These are phyloP conservation scores for Candida gorgasii DNA, from an alignment of 805 yeast species.

Conservation along the genomic window DNA sequence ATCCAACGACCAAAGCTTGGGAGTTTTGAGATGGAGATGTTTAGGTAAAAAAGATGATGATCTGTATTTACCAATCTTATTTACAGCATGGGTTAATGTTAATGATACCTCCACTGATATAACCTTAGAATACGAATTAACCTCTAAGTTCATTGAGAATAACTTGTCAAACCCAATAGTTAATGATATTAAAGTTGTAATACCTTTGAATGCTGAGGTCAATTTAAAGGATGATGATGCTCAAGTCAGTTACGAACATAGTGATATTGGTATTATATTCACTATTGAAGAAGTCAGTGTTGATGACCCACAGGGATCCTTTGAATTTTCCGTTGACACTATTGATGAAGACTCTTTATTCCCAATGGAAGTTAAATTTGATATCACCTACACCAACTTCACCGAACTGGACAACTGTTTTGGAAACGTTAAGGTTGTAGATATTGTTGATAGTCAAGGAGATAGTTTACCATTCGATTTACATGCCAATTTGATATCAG, in stretches of 20 bases:
- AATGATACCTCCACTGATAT: constrained; percentile 62
- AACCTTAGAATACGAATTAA: constrained; percentile 86
- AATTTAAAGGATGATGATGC: constrained; percentile 50
- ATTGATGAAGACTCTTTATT: constrained; percentile 80
- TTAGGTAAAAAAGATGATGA: constrained; percentile 62
- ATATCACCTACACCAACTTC: constrained; percentile 44
- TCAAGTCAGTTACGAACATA: constrained; percentile 50
- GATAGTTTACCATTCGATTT: constrained; percentile 70
- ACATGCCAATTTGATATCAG: constrained; percentile 56
- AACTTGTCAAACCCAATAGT: constrained; percentile 23
- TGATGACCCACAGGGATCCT: constrained; percentile 60
- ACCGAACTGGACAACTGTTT: constrained; percentile 48
- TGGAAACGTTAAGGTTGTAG: constrained; percentile 65
- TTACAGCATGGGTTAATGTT: constrained; percentile 83
- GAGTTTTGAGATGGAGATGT: constrained; percentile 92
- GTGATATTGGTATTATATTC: constrained; percentile 72
- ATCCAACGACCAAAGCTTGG: constrained; percentile 83
- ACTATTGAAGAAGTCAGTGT: constrained; percentile 55
- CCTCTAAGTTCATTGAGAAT: constrained; percentile 33
- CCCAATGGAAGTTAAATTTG: constrained; percentile 80
- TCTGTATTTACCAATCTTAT: constrained; percentile 60
- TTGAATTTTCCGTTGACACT: constrained; percentile 76
- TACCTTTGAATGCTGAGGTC: constrained; percentile 66
- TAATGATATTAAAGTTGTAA: constrained; percentile 53
- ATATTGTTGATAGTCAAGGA: constrained; percentile 54